Base-by-base conservation (phyloP, 1,139 yeast genomes). In the Schwanniomyces etchellsii region DNA sequence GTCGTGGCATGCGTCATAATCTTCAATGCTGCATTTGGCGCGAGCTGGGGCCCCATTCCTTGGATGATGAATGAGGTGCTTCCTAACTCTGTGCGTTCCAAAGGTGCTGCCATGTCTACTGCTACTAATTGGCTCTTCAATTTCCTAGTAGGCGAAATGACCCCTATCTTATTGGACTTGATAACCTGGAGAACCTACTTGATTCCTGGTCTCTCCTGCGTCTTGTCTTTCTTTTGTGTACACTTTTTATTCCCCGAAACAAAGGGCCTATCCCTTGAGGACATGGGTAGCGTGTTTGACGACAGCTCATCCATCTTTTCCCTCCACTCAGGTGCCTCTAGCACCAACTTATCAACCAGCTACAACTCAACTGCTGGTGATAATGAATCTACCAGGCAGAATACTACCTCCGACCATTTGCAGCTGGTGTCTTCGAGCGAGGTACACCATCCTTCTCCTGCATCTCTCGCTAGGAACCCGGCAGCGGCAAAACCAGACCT, bases 91-190 rank as follows among this genome's bases (percentile, higher is more conserved):
- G 88, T 88, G n/a, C 73, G 96, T 37, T 88, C 95, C 5, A 84
- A 88, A 47, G 95, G 95, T 30, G 95, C 96, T 0, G 86, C 95
- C 1, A 61, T 86, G 40, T 81, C 95, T 0, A 88, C 96, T 0
- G 95, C 95, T 1, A 78, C 95, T 6, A 88, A 88, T 54, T 89
- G 96, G 96, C 73, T 85, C n/a, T 88, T 85, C 60, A 88, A 88
- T 57, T 88, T 86, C 62, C 60, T 88, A 28, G 96, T 88, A 14
- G 96, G 96, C 7, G 91, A 85, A 55, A 70, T 81, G 74, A 84
- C 95, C 0, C 96, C 96, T 2, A 73, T 88, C 21, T 67, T 88
- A 35, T 81, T 88, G 45, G 95, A 83, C 44, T 35, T 57, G 6
- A 83, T 88, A 44, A 69, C 73, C 26, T 88, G 95, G 95, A 69